A percentile compares a stretch with the other conserved stretches of the same genome.
These are phyloP conservation scores for Raphidocelis subcapitata DNA, from an alignment of 139 green algal species.

Conservation along the genomic window DNA sequence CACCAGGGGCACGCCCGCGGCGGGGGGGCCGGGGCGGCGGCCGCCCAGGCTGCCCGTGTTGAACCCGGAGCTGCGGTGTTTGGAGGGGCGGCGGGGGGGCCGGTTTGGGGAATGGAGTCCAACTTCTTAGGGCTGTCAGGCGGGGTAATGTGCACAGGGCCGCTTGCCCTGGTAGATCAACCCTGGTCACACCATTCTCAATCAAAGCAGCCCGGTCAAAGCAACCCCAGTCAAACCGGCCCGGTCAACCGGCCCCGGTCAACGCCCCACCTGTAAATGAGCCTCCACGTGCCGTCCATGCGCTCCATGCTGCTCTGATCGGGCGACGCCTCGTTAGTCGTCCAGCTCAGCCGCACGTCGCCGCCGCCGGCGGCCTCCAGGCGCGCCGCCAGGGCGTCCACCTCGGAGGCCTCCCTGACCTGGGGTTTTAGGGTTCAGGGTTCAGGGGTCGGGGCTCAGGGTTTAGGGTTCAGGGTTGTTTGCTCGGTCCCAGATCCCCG, in stretches of 20 bases:
- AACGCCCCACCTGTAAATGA: conserved; percentile 43
- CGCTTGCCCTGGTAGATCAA: too few relatives aligned
- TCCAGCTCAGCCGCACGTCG: conserved; percentile 22
- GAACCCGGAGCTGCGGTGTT: conserved; percentile 38
- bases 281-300: conserved; percentile 48
- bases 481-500: too few relatives aligned
- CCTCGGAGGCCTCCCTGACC: conserved; percentile 17
- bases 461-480: too few relatives aligned
- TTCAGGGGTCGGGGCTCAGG: too few relatives aligned
- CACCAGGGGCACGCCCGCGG: conserved; percentile 37
- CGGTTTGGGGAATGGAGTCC: too few relatives aligned
- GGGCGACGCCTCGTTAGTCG: conserved; percentile 6
- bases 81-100: too few relatives aligned
- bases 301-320: conserved; percentile 32
- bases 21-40: conserved; percentile 46
- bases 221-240: too few relatives aligned
- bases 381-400: conserved; percentile 12
- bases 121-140: too few relatives aligned
- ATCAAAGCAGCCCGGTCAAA: too few relatives aligned
- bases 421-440: background rate
- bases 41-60: conserved; percentile 52
- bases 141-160: too few relatives aligned
- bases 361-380: conserved; percentile 32
- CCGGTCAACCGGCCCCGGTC: too few relatives aligned
- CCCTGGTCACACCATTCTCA: too few relatives aligned